These are phyloP conservation scores for Canariomyces notabilis DNA, from an alignment of 2,329 filamentous ascomycete genomes.

Conservation along the genomic window DNA sequence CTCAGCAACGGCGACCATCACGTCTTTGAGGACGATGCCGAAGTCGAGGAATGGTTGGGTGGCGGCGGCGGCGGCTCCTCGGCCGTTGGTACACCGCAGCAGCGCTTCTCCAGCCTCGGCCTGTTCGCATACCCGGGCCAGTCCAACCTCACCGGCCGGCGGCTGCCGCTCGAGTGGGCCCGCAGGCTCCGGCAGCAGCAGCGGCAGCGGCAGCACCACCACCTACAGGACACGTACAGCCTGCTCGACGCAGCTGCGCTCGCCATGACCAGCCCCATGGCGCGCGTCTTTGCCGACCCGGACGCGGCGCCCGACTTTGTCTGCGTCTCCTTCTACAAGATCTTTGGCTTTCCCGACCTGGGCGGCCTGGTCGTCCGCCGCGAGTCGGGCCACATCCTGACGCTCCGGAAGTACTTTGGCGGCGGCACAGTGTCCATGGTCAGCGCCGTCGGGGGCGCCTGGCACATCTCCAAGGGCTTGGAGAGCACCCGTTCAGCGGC, in stretches of 20 bases:
- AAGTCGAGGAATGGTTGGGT: slow-evolving; percentile 42
- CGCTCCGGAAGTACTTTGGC: slow-evolving; percentile 58
- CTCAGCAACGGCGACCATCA: slow-evolving; percentile 49
- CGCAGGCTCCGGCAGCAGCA: slow-evolving; percentile 34
- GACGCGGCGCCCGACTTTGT: slow-evolving; percentile 55
- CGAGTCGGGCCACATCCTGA: slow-evolving; percentile 50
- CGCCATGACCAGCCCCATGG: slow-evolving; percentile 56
- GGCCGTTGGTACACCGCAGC: not conserved
- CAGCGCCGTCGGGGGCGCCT: slow-evolving; percentile 45
- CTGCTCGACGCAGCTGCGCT: slow-evolving; percentile 60
- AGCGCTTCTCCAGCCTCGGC: slow-evolving; percentile 28
- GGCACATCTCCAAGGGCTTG: slow-evolving; percentile 49
- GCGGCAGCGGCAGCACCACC: slow-evolving; percentile 27
- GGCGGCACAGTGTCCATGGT: slow-evolving; percentile 63
- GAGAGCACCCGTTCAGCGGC: too few species aligned
- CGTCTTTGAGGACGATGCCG: slow-evolving; percentile 57
- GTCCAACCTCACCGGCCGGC: slow-evolving; percentile 64
- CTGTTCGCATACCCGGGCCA: slow-evolving; percentile 64
- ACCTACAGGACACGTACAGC: slow-evolving; percentile 42
- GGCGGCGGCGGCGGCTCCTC: slow-evolving; percentile 1
- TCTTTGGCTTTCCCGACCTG: slow-evolving; percentile 62
- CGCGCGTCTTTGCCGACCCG: slow-evolving; percentile 44
- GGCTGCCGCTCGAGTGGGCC: slow-evolving; percentile 55
- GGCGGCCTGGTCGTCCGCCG: slow-evolving; percentile 55
- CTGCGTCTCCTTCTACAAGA: slow-evolving; percentile 59